These are phyloP conservation scores for Fusarium oligoseptatum DNA, from an alignment of 2,329 filamentous ascomycete species.

Conservation along the genomic window DNA sequence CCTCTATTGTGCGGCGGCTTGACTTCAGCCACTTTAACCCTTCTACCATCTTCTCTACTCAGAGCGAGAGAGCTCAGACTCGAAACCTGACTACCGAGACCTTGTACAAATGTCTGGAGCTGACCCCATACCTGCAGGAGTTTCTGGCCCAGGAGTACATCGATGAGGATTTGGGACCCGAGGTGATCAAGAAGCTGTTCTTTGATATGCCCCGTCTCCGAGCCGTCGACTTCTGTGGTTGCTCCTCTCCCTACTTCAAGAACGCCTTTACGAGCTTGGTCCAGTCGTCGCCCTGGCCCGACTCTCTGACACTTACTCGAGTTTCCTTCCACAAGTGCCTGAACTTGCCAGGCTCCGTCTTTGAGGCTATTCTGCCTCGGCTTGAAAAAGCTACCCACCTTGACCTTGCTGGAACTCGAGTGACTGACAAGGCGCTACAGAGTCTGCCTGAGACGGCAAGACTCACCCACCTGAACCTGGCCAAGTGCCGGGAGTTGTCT, in stretches of 20 bases:
- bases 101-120: slow-evolving; percentile 76
- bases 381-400: slow-evolving; percentile 79
- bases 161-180: slow-evolving; percentile 78
- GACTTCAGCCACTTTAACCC: slow-evolving; percentile 92
- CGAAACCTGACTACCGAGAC: slow-evolving; percentile 82
- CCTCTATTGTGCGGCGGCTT: slow-evolving; percentile 80
- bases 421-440: slow-evolving; percentile 78
- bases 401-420: slow-evolving; percentile 82
- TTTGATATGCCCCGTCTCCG: slow-evolving; percentile 73
- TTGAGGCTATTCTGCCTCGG: slow-evolving; percentile 79
- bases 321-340: slow-evolving; percentile 85
- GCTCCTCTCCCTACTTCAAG: slow-evolving; percentile 77
- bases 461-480: slow-evolving; percentile 83
- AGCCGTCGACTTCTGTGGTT: slow-evolving; percentile 83
- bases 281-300: slow-evolving; percentile 63
- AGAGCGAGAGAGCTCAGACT: slow-evolving; percentile 79
- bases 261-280: slow-evolving; percentile 72
- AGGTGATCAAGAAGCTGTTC: slow-evolving; percentile 79
- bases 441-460: slow-evolving; percentile 78
- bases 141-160: slow-evolving; percentile 86
- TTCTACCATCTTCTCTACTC: slow-evolving; percentile 80
- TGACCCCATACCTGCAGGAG: slow-evolving; percentile 81
- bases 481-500: slow-evolving; percentile 79
- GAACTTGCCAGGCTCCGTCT: slow-evolving; percentile 75
- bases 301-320: slow-evolving; percentile 71